Conservation (phyloP, 2,329 filamentous ascomycete genomes). For the Xylaria sp. region DNA sequence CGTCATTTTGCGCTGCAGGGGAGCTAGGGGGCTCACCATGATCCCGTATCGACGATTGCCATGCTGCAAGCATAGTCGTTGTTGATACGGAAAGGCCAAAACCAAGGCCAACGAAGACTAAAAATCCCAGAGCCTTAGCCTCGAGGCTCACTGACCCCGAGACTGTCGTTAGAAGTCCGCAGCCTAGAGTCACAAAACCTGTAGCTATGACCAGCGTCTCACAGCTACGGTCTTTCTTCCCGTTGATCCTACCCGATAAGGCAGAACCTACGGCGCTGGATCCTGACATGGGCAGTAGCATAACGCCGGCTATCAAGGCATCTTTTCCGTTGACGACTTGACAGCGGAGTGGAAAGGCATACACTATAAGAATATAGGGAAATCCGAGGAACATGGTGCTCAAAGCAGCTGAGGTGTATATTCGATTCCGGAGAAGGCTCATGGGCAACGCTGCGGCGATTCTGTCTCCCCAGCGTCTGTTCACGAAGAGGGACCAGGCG, state of each 20-base stretch:
- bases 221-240: slow-evolving; percentile 53
- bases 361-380: slow-evolving; percentile 60
- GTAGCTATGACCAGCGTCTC: slow-evolving; percentile 57
- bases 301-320: slow-evolving; percentile 58
- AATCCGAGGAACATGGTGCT: slow-evolving; percentile 62
- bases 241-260: slow-evolving; percentile 55
- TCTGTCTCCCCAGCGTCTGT: slow-evolving; percentile 46
- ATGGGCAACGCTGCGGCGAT: slow-evolving; percentile 59
- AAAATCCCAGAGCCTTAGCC: slow-evolving; percentile 59
- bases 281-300: slow-evolving; percentile 65
- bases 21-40: slow-evolving; percentile 53
- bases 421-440: slow-evolving; percentile 57
- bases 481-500: slow-evolving; percentile 52
- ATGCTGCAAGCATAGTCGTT: slow-evolving; percentile 57
- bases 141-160: slow-evolving; percentile 51
- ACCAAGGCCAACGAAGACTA: slow-evolving; percentile 63
- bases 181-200: slow-evolving; percentile 57
- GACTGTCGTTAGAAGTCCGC: slow-evolving; percentile 57
- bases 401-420: slow-evolving; percentile 55
- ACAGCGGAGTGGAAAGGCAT: slow-evolving; percentile 59
- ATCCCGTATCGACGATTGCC: slow-evolving; percentile 56
- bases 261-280: slow-evolving; percentile 58
- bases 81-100: slow-evolving; percentile 61
- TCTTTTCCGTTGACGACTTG: slow-evolving; percentile 61
- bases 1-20: background rate